Evolutionary conservation across 495 filamentous ascomycete species (phyloP), one percentile per base, ranked within the genome.

Genomic region (Penicillium bialowiezense): DNA sequence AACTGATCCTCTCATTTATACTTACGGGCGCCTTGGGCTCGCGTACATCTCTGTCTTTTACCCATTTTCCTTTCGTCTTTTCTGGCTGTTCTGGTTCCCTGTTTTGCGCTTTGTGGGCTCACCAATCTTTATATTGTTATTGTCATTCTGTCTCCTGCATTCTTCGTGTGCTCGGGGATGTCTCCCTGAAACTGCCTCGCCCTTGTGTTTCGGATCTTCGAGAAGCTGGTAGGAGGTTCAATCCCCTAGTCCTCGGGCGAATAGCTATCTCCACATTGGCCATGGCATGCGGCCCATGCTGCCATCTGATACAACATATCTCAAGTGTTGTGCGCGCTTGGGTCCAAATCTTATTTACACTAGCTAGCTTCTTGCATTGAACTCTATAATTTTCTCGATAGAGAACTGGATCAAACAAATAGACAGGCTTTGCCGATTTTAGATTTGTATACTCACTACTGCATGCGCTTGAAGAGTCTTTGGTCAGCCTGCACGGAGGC

Each of bases 21-120:
- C 49, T 20, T 37, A 51, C 31, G 19, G 44, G 43, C 50, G 41
- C 53, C 17, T 42, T 35, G 52, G 58, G 54, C 48, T 65, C 31
- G 14, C 59, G 50, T 57, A 58, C 36, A 65, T 52, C 49, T 33
- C 21, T 45, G 46, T 33, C 14, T 41, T 51, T 44, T 42, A 17
- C 31, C 17, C 34, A 19, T 33, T 20, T 39, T 52, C 37, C 28
- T 48, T 46, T 36, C 15, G n/a, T 40, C 43, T 46, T 10, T 37
- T 15, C 19, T 42, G 39, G 40, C 41, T 54, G 23, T 40, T 21
- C 44, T 28, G 33, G 31, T 48, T 48, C 29, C 17, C 37, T 19
- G 17, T 17, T 32, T 41, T 36, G 34, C 12, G 12, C 18, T 28
- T 38, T 26, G 14, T 14, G 10, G 19, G 10, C 18, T 32, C n/a